A percentile compares a stretch with the other conserved stretches of the same genome.
Conservation (phyloP, 2,329 filamentous ascomycete species). For the Colletotrichum siamense region DNA sequence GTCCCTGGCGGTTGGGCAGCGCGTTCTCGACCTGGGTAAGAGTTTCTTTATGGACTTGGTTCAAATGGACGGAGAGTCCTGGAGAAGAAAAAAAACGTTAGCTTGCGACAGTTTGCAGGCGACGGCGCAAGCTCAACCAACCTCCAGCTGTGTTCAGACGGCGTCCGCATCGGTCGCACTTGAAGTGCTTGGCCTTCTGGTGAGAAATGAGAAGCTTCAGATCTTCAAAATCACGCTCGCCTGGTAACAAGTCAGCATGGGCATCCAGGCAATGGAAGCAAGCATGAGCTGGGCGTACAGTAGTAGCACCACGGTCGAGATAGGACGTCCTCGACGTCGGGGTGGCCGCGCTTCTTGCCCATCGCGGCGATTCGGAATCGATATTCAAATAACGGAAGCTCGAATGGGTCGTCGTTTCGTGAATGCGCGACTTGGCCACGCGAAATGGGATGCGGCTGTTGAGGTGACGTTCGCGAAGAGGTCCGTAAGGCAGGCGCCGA, state of each 20-base stretch:
- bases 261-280: background rate
- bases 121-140: slow-evolving; percentile 44
- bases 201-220: slow-evolving; percentile 95
- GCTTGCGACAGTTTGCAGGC: background rate
- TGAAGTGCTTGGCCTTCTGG: slow-evolving; percentile 99
- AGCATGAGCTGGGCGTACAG: slow-evolving; percentile 57
- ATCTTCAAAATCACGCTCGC: slow-evolving; percentile 97
- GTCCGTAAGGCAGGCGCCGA: background rate
- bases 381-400: background rate
- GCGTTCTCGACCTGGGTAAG: slow-evolving; percentile 91
- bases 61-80: slow-evolving; percentile 97
- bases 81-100: slow-evolving; percentile 19
- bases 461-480: background rate
- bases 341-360: slow-evolving; percentile 87
- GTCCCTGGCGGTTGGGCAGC: slow-evolving; percentile 80
- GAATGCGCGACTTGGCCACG: background rate
- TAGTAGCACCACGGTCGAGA: slow-evolving; percentile 97
- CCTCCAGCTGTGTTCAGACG: slow-evolving; percentile 94
- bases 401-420: background rate
- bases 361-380: slow-evolving; percentile 47
- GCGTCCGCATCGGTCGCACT: slow-evolving; percentile 89
- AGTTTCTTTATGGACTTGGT: slow-evolving; percentile 96
- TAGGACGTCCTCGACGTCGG: slow-evolving; percentile 87
- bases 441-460: background rate
- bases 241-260: slow-evolving; percentile 40